Conservation (phyloP, 2,329 filamentous ascomycete species). For the Microdochium bolleyi region DNA sequence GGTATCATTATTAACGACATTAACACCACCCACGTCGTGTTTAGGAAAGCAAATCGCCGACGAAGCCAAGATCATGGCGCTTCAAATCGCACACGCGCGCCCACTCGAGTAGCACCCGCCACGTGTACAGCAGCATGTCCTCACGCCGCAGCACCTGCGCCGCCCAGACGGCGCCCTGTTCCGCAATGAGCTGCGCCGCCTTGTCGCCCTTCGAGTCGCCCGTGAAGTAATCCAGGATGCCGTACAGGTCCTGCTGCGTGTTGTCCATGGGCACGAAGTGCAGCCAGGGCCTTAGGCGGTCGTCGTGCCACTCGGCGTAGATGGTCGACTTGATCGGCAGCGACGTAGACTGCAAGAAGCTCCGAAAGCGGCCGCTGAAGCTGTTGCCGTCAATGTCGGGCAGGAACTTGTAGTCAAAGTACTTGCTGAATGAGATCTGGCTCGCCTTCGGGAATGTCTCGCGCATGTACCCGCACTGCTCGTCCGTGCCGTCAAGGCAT, state of each 20-base stretch:
- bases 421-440: conserved; percentile 32
- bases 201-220: conserved; percentile 40
- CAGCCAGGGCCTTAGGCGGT: conserved; percentile 58
- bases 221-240: conserved; percentile 58
- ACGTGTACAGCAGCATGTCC: conserved; percentile 61
- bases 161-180: conserved; percentile 52
- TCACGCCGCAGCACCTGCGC: conserved; percentile 52
- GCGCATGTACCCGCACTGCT: conserved; percentile 29
- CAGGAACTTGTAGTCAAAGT: conserved; percentile 55
- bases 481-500: conserved; percentile 20
- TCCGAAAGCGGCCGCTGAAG: conserved; percentile 54
- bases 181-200: conserved; percentile 52
- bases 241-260: conserved; percentile 58
- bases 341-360: conserved; percentile 55
- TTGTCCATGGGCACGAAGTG: conserved; percentile 70
- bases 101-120: conserved; percentile 52
- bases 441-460: conserved; percentile 24
- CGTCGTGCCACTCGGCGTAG: conserved; percentile 70
- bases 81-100: conserved; percentile 40
- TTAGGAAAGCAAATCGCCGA: conserved; percentile 26
- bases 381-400: conserved; percentile 65
- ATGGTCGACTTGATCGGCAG: conserved; percentile 65
- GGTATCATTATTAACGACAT: too few relatives aligned
- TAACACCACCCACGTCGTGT: not conserved
- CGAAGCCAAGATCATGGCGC: conserved; percentile 32